A percentile compares a stretch with the other conserved stretches of the same genome.
Evolutionary conservation across 2,329 filamentous ascomycete genomes (phyloP).

Genomic region (Colletotrichum sp.): DNA sequence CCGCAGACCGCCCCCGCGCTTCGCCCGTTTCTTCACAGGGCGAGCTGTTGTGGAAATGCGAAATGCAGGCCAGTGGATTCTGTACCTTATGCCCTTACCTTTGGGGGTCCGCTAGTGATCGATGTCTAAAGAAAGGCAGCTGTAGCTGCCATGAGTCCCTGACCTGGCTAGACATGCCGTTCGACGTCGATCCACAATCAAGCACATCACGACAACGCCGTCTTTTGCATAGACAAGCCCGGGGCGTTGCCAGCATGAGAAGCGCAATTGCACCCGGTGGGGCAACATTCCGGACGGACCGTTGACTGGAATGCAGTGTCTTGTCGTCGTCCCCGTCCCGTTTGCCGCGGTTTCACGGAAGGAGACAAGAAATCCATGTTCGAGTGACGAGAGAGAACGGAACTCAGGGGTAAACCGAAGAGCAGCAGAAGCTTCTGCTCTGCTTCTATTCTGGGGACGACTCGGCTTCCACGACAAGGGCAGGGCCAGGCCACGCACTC

Average conservation of each 20-base stretch:
- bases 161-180: not conserved
- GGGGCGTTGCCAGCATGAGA: not conserved
- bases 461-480: not conserved
- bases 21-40: conserved; percentile 7
- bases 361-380: conserved; percentile 3
- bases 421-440: not conserved
- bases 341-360: conserved; percentile 15
- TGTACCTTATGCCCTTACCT: not conserved
- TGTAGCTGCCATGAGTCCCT: not conserved
- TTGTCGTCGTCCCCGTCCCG: not conserved
- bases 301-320: not conserved
- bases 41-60: conserved; percentile 8
- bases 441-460: conserved; percentile 11
- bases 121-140: not conserved
- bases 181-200: not conserved
- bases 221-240: not conserved
- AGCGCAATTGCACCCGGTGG: not conserved
- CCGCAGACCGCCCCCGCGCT: not conserved
- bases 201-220: not conserved
- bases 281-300: not conserved
- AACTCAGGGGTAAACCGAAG: not conserved
- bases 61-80: conserved; percentile 2
- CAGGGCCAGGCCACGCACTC: not conserved
- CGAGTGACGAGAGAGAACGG: not conserved
- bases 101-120: not conserved